These are phyloP conservation scores for Pleomassaria siparia DNA, from an alignment of 2,329 filamentous ascomycete species.

Conservation along the genomic window DNA sequence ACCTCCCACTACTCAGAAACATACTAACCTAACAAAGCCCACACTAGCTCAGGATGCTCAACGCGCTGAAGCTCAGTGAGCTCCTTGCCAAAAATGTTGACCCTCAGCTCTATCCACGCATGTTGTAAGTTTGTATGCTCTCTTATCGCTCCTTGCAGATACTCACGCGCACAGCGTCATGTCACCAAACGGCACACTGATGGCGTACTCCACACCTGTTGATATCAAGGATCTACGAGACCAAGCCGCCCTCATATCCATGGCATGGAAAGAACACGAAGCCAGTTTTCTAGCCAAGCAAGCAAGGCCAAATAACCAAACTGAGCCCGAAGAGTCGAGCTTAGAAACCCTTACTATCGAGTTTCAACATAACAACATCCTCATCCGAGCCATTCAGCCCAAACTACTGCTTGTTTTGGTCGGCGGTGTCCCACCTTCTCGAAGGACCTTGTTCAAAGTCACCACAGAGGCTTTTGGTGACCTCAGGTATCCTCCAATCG, in stretches of 20 bases:
- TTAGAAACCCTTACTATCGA: constrained; percentile 52
- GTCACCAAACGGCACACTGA: constrained; percentile 53
- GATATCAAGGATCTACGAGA: constrained; percentile 53
- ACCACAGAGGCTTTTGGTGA: constrained; percentile 48
- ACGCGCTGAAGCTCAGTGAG: constrained; percentile 46
- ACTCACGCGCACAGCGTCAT: constrained; percentile 44
- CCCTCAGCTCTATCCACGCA: constrained; percentile 45
- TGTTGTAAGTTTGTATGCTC: constrained; percentile 38
- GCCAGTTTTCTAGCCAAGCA: constrained; percentile 9
- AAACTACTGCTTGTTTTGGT: constrained; percentile 52
- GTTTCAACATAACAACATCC: constrained; percentile 48
- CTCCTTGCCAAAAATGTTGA: constrained; percentile 48
- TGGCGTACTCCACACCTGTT: constrained; percentile 52
- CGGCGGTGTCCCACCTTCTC: constrained; percentile 49
- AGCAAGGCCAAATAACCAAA: not conserved
- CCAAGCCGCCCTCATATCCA: constrained; percentile 51
- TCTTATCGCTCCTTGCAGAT: not conserved
- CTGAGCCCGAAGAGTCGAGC: constrained; percentile 7
- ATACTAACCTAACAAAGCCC: not conserved
- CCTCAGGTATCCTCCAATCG: constrained; percentile 38
- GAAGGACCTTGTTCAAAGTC: constrained; percentile 43
- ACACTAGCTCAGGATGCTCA: constrained; percentile 39
- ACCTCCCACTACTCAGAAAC: not conserved
- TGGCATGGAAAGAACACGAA: constrained; percentile 52
- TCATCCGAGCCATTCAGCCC: constrained; percentile 50